A percentile compares a stretch with the other conserved stretches of the same genome.
These are phyloP conservation scores for Trichosporon faecale DNA, from an alignment of 1,284 basidiomycete species.

Conservation along the genomic window DNA sequence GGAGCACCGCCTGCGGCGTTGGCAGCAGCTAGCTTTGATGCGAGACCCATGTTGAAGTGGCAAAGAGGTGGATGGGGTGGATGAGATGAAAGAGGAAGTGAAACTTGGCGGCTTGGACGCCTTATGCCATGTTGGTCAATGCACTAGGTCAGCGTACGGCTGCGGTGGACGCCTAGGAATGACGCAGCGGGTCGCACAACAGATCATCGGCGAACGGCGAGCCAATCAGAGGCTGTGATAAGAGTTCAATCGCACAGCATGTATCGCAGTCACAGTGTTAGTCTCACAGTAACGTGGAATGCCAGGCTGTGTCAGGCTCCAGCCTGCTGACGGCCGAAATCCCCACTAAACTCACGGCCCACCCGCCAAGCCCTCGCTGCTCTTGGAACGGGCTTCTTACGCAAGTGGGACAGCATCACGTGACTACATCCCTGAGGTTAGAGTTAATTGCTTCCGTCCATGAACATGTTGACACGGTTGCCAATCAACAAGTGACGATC, in stretches of 20 bases:
- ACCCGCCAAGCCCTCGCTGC: background rate
- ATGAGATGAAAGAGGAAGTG: constrained; percentile 9
- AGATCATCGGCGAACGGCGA: background rate
- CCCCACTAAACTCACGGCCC: background rate
- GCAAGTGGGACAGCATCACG: background rate
- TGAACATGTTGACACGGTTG: background rate
- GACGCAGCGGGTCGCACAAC: background rate
- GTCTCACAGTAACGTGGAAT: background rate
- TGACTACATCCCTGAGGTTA: background rate
- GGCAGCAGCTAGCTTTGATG: constrained; percentile 24
- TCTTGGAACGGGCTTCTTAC: background rate
- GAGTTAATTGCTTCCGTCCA: background rate
- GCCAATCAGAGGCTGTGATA: background rate
- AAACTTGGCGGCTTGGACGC: background rate
- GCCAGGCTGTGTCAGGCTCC: background rate
- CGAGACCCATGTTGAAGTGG: constrained; percentile 22
- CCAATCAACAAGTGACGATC: background rate
- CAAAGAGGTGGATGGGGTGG: constrained; percentile 15
- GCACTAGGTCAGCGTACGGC: background rate
- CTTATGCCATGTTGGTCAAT: background rate
- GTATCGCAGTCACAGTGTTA: background rate
- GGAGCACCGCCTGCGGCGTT: constrained; percentile 14
- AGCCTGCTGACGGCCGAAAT: too few species aligned
- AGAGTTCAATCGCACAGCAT: background rate
- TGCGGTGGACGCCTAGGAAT: background rate